Evolutionary conservation across 257 asterid species (phyloP), one percentile per base, ranked within the genome.

Genomic region (Eucommia ulmoides): DNA sequence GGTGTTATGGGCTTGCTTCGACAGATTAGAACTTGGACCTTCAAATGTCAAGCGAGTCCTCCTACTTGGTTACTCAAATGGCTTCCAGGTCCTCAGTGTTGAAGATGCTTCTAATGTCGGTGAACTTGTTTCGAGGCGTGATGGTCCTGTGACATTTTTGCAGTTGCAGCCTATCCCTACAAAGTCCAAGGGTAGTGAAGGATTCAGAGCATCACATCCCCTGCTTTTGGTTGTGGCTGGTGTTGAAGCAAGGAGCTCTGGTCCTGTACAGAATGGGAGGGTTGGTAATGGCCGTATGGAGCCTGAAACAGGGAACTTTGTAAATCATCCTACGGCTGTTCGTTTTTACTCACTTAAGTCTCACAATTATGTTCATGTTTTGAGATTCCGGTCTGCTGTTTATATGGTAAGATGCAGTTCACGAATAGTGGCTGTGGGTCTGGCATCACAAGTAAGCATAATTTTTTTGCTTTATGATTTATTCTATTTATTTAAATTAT

Each of bases 361-460:
- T 10, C 80, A 73, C 73, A 73, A 52, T 33, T 68, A 73, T 54
- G 75, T 73, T 44, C 80, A 73, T 57, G 68, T 62, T 54, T 65
- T 73, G 57, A 56, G 80, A 52, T 73, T 73, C 64, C 72, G 80
- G 29, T 73, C 80, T 21, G 59, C 73, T 24, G 67, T 73, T 3
- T 65, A 61, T 60, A 68, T 73, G 80, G 73, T 73, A 51, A 68
- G 76, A 56, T 68, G 73, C 67, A 73, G 80, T 65, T 68, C 73
- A 1, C 72, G 65, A 33, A 58, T 73, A 50, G 80, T 73, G 33
- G 80, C 80, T 48, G 73, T 73, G 56, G 80, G 76, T 44, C 80
- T 73, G 47, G 67, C 80, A 11, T 63, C 76, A 16, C 80, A 73
- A 61, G 80, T 73, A 45, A 61, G 57, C 61, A 38, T 52, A 26